Conservation (phyloP, 139 green algal species). For the Closterium sp. region DNA sequence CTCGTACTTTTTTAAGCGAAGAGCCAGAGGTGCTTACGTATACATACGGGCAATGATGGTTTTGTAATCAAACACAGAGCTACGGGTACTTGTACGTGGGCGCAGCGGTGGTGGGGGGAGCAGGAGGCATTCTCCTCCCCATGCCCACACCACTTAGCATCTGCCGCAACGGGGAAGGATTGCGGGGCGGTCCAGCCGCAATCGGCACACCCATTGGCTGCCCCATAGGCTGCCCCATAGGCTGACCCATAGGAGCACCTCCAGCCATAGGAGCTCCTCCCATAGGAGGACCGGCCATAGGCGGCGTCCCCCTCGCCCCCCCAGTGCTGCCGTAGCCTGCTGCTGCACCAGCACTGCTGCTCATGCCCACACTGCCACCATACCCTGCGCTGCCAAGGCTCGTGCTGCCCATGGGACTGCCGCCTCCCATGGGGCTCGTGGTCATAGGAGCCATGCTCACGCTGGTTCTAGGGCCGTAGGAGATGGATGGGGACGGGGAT, state of each 20-base stretch:
- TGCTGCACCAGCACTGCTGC: neutral
- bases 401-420: neutral
- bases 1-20: too few species aligned
- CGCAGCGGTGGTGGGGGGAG: neutral
- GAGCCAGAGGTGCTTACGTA: too few species aligned
- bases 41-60: too few species aligned
- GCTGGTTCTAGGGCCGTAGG: neutral
- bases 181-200: neutral
- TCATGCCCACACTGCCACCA: neutral
- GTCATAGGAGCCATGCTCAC: neutral
- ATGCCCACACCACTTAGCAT: neutral
- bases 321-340: neutral
- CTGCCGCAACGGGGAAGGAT: neutral
- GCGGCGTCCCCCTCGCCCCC: neutral
- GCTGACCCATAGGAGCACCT: too few species aligned
- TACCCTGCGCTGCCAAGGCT: neutral
- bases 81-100: neutral
- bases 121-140: neutral
- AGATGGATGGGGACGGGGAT: neutral
- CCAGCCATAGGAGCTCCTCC: neutral
- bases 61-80: neutral
- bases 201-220: neutral
- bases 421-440: neutral
- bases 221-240: neutral
- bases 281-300: neutral